These are phyloP conservation scores for Mimosa bimucronata DNA, from an alignment of 306 rosid species.

Conservation along the genomic window DNA sequence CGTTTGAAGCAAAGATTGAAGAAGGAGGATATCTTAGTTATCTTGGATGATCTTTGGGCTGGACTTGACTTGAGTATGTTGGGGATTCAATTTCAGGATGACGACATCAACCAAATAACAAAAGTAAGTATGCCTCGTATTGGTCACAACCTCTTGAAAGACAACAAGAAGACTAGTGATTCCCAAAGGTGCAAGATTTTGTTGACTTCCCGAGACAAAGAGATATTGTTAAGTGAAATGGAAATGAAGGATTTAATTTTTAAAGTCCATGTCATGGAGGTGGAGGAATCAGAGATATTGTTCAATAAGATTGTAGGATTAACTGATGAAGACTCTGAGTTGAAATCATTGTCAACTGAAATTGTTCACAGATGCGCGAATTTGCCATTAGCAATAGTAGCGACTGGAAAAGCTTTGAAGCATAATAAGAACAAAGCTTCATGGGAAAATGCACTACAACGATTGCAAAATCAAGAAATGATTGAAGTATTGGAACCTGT, in stretches of 20 bases:
- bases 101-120: not conserved
- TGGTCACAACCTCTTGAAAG: too few species aligned
- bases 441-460: too few species aligned
- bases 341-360: not conserved
- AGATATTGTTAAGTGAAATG: not conserved
- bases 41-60: conserved; percentile 24
- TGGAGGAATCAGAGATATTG: not conserved
- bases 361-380: not conserved
- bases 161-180: too few species aligned
- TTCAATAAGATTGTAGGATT: not conserved
- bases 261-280: not conserved
- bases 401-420: conserved; percentile 11
- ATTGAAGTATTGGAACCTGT: too few species aligned
- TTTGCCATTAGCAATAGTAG: not conserved
- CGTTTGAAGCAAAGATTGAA: too few species aligned
- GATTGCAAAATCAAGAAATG: too few species aligned
- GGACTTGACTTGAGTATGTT: not conserved
- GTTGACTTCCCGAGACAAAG: too few species aligned
- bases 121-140: too few species aligned
- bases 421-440: not conserved
- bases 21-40: not conserved
- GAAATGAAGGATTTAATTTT: not conserved
- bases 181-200: too few species aligned
- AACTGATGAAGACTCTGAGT: not conserved
- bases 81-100: not conserved